Conservation (phyloP, 2,329 filamentous ascomycete species). For the Phaeosphaeria sp. region DNA sequence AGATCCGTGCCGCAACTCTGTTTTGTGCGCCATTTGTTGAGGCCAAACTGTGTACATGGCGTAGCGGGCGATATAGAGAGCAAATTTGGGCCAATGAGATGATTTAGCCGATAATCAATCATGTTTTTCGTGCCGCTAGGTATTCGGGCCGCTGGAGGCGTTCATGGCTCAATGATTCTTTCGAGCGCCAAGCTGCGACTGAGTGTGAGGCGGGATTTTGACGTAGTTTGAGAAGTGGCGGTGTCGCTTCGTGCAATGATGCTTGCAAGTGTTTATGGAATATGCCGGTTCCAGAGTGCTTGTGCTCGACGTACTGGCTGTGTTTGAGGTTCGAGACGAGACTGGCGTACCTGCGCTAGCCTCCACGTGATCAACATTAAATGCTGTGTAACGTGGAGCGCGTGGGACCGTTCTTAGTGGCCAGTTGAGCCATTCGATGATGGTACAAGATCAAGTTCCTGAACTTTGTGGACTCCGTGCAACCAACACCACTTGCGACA, state of each 20-base stretch:
- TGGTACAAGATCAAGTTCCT: not conserved
- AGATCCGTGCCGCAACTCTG: not conserved
- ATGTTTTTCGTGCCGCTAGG: not conserved
- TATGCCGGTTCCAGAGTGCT: not conserved
- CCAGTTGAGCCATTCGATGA: not conserved
- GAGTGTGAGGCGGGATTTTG: not conserved
- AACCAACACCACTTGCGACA: not conserved
- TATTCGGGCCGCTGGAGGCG: not conserved
- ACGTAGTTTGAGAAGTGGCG: not conserved
- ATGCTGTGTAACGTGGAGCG: slow-evolving; percentile 20
- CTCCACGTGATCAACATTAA: slow-evolving; percentile 4
- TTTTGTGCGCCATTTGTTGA: not conserved
- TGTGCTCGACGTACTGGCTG: not conserved
- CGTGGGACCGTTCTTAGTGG: slow-evolving; percentile 5
- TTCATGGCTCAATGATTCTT: not conserved
- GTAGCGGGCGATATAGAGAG: no score
- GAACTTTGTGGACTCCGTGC: not conserved
- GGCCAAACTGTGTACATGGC: no score
- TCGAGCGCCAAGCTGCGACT: not conserved
- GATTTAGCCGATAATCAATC: not conserved
- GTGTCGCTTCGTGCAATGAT: not conserved
- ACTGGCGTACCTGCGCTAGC: slow-evolving; percentile 10
- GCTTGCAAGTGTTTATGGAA: not conserved
- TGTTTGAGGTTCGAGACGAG: not conserved
- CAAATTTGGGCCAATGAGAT: not conserved